Evolutionary conservation across 1,284 basidiomycete species (phyloP), one percentile per base, ranked within the genome.

Genomic region (Apiotrichum mycotoxinovorans): DNA sequence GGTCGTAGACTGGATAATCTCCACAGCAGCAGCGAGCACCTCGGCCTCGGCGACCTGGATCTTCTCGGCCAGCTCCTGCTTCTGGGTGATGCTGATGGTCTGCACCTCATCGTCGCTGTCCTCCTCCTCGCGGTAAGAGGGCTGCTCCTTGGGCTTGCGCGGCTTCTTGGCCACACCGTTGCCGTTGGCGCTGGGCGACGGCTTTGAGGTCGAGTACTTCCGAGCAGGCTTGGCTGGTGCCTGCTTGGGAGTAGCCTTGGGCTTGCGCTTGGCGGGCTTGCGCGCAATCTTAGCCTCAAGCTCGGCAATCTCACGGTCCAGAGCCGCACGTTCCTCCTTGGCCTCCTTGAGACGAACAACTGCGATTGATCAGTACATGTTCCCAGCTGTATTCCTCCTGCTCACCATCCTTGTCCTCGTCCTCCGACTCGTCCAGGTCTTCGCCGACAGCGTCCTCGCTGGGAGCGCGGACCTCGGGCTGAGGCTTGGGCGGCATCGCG

Each of bases 11-110:
- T 94, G 89, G 63, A 97, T 97, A 71, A 97, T 93, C 66, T 87
- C 83, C 62, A 95, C 90, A 45, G 94, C 92, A 70, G 84, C 84
- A 74, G 89, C 87, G 57, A 94, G 78, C 69, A 87, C 88, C 51
- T 82, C 74, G 23, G 85, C 89, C 62, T 92, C 89, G 20, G 91
- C 83, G 64, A 82, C 83, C 59, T 83, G 82, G 66, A 97, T 97
- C 54, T 91, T 89, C 74, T 94, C 90, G 67, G 91, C 94, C 56
- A 97, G 80, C 71, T 96, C 91, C 78, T 94, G 91, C 85, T 97
- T 96, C 80, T 96, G 92, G 67, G 91, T 88, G 72, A 94, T 90
- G 41, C 89, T 87, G 34, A 96, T 64, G 26, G 52, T 58, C 43
- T 57, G 57, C 17, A 64, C 46, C 54, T 68, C 69, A 26, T 64